Conservation (phyloP, 2,329 filamentous ascomycete species). For the Gliomastix tumulicola region DNA sequence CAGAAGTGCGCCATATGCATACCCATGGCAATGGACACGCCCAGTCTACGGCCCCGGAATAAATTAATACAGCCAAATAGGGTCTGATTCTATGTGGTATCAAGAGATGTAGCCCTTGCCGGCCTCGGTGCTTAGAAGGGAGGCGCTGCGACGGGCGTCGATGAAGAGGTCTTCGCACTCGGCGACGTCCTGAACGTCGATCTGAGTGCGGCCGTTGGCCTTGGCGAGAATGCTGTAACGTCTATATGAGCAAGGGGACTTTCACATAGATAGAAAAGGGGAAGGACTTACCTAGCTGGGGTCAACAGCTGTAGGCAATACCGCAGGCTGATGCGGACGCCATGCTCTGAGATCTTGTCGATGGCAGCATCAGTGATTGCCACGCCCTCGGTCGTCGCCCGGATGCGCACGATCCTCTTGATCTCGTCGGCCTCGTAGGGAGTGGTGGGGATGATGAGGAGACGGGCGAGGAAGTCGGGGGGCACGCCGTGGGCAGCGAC, state of each 20-base stretch:
- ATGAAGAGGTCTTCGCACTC: slow-evolving; percentile 83
- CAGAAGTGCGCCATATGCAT: no score
- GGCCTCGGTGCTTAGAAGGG: slow-evolving; percentile 56
- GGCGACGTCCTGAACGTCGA: slow-evolving; percentile 68
- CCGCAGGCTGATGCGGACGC: slow-evolving; percentile 80
- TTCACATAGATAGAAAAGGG: slow-evolving; percentile 1
- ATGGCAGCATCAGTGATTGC: slow-evolving; percentile 75
- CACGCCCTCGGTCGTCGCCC: slow-evolving; percentile 75
- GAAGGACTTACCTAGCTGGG: slow-evolving; percentile 58
- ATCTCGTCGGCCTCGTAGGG: slow-evolving; percentile 86
- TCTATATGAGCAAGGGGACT: slow-evolving; percentile 16
- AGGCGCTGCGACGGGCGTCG: slow-evolving; percentile 71
- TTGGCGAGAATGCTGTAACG: slow-evolving; percentile 71
- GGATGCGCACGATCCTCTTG: slow-evolving; percentile 81
- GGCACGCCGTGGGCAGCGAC: slow-evolving; percentile 89
- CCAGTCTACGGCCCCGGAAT: no score
- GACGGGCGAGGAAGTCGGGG: slow-evolving; percentile 83
- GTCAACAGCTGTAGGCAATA: slow-evolving; percentile 91
- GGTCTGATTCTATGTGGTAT: slow-evolving; percentile 11
- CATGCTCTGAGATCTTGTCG: slow-evolving; percentile 79
- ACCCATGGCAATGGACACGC: no score
- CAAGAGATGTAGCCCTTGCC: slow-evolving; percentile 59
- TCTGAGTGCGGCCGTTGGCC: slow-evolving; percentile 70
- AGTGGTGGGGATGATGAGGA: slow-evolving; percentile 93
- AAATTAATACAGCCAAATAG: no score